Conservation (phyloP, 768 basidiomycete genomes). For the Tylopilus plumbeoviolaceoides region DNA sequence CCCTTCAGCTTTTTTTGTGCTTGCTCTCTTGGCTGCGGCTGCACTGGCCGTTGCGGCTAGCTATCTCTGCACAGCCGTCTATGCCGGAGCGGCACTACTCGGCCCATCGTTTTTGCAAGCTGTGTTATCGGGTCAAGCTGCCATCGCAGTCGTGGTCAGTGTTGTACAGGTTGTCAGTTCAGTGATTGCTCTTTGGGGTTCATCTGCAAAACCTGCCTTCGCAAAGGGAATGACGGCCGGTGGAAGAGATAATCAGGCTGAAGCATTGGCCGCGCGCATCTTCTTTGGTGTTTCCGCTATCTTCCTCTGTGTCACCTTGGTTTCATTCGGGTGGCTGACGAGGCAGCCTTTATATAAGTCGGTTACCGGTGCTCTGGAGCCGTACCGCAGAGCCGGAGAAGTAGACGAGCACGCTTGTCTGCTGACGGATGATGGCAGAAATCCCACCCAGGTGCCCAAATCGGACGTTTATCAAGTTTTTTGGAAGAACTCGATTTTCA, state of each 20-base stretch:
- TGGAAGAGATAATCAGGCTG: background rate
- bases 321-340: background rate
- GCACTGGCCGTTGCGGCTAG: background rate
- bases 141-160: background rate
- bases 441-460: background rate
- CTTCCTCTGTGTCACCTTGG: background rate
- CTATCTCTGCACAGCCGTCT: background rate
- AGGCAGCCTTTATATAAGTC: background rate
- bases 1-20: background rate
- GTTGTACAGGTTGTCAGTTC: background rate
- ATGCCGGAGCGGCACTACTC: background rate
- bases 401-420: background rate
- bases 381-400: background rate
- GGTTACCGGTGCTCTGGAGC: background rate
- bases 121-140: background rate
- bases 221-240: background rate
- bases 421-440: background rate
- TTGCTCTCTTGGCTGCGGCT: background rate
- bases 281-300: background rate
- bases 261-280: background rate
- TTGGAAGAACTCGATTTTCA: background rate
- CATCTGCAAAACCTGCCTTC: background rate
- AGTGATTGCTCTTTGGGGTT: constrained; percentile 1
- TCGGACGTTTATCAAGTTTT: constrained; percentile 2
- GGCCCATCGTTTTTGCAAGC: background rate